Evolutionary conservation across 148 eudicot species (phyloP).

Genomic region (Tetragonia tetragonoides): DNA sequence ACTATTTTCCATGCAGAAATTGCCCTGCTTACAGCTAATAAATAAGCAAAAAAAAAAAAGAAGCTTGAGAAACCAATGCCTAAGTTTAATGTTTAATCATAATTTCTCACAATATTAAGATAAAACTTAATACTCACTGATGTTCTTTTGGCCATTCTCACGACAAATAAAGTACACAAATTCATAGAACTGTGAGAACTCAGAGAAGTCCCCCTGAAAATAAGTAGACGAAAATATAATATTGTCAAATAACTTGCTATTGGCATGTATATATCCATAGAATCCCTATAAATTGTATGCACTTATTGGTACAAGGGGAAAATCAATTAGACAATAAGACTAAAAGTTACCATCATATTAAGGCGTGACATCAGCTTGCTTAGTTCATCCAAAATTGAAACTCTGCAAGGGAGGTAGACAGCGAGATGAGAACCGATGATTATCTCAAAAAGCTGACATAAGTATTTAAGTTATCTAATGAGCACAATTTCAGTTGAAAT

Average conservation of each 20-base stretch:
- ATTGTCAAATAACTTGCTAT: neutral
- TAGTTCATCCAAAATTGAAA: conserved; percentile 54
- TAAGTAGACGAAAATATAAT: neutral
- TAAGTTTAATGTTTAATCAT: neutral
- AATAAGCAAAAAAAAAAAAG: conserved; percentile 4
- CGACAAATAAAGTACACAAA: conserved; percentile 85
- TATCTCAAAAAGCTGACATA: neutral
- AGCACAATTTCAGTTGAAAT: neutral
- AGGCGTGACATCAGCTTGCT: conserved; percentile 63
- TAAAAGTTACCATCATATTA: conserved; percentile 50
- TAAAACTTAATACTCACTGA: conserved; percentile 49
- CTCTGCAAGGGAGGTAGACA: conserved; percentile 40
- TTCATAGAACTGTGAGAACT: conserved; percentile 76
- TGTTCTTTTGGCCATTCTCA: conserved; percentile 84
- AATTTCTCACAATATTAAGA: neutral
- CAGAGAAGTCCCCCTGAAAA: conserved; percentile 64
- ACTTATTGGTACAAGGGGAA: neutral
- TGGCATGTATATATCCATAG: neutral
- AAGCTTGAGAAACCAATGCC: conserved; percentile 12
- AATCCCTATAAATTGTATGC: neutral
- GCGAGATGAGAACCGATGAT: conserved; percentile 5
- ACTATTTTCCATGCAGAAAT: conserved; percentile 73
- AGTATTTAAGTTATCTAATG: neutral
- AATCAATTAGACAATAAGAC: neutral
- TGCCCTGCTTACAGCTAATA: conserved; percentile 77